Evolutionary conservation across 768 basidiomycete species (phyloP).

Genomic region (Panellus pusillus): DNA sequence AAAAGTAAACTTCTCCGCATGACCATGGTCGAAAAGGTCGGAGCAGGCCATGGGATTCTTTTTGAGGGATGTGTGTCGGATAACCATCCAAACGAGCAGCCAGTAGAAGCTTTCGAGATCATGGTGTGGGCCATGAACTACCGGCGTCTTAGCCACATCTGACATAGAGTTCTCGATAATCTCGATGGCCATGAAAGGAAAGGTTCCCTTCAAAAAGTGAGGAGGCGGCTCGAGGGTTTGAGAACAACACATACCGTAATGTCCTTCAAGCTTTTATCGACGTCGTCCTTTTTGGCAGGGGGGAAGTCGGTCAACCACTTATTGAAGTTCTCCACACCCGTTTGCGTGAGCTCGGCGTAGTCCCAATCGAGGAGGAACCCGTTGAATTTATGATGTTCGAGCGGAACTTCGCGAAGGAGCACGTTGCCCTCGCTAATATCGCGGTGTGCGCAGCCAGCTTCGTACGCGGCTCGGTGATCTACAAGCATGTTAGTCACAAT

Average conservation of each 20-base stretch:
- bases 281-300: neutral
- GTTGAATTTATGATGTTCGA: neutral
- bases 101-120: slow-evolving; percentile 11
- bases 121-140: neutral
- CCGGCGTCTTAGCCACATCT: neutral
- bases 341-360: slow-evolving; percentile 12
- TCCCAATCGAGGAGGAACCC: slow-evolving; percentile 16
- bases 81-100: slow-evolving; percentile 6
- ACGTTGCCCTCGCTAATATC: slow-evolving; percentile 16
- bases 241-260: neutral
- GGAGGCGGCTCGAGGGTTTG: neutral
- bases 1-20: too few relatives aligned
- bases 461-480: slow-evolving; percentile 6
- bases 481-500: neutral
- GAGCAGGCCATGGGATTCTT: neutral
- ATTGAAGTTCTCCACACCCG: neutral
- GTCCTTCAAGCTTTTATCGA: slow-evolving; percentile 11
- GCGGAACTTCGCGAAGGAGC: slow-evolving; percentile 1
- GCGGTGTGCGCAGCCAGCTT: slow-evolving; percentile 11
- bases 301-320: neutral
- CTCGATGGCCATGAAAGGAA: neutral
- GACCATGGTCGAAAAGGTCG: too few relatives aligned
- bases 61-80: slow-evolving; percentile 1
- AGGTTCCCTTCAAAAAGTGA: slow-evolving; percentile 3
- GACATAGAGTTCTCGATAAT: neutral